A percentile compares a stretch with the other conserved stretches of the same genome.
Conservation (phyloP, 257 asterid genomes). For the Solanum appendiculatum region DNA sequence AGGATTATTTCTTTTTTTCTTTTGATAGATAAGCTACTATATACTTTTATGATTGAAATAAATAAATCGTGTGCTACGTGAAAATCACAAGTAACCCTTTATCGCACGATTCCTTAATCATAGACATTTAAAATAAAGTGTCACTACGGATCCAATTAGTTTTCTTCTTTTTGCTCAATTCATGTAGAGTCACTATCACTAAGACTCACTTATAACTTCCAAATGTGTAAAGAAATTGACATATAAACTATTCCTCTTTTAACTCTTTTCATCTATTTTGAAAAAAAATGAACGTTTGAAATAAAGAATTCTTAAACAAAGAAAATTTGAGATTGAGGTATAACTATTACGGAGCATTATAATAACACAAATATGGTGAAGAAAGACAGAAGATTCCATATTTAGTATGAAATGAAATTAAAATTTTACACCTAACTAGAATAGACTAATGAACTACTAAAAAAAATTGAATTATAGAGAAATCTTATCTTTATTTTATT, state of each 20-base stretch:
- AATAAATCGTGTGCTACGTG: background rate
- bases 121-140: background rate
- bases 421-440: background rate
- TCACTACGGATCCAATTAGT: background rate
- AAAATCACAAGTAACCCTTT: background rate
- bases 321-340: too few species aligned
- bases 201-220: background rate
- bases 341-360: too few species aligned
- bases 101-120: background rate
- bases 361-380: background rate
- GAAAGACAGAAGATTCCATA: background rate
- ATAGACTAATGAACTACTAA: background rate
- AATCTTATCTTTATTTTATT: too few species aligned
- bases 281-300: too few species aligned
- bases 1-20: background rate
- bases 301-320: too few species aligned
- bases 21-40: background rate
- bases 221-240: background rate
- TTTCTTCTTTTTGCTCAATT: background rate
- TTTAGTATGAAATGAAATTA: background rate
- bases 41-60: background rate
- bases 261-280: too few species aligned
- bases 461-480: background rate
- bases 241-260: too few species aligned
- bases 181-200: background rate